Evolutionary conservation across 495 filamentous ascomycete genomes (phyloP).

Genomic region (Aspergillus baeticus): DNA sequence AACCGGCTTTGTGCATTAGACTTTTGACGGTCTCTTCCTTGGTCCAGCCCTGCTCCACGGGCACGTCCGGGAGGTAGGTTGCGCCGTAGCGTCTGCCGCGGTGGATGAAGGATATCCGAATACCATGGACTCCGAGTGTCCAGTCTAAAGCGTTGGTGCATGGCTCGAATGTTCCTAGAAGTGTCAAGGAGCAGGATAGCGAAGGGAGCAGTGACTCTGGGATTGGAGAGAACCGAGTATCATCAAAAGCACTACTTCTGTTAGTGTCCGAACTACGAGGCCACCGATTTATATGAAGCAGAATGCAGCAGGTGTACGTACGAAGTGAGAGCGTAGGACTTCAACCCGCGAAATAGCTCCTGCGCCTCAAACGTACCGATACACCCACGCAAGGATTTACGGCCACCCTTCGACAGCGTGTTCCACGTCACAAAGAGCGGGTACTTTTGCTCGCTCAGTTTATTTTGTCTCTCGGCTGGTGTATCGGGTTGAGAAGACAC

Average conservation of each 20-base stretch:
- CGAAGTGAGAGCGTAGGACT: constrained; percentile 82
- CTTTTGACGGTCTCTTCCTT: constrained; percentile 89
- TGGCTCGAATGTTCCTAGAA: constrained; percentile 75
- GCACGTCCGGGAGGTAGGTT: constrained; percentile 92
- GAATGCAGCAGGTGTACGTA: constrained; percentile 38
- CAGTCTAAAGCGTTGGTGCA: constrained; percentile 76
- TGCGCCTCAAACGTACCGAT: constrained; percentile 93
- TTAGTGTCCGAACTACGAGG: constrained; percentile 4
- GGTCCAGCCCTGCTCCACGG: constrained; percentile 90
- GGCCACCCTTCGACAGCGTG: constrained; percentile 58
- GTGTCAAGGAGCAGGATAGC: constrained; percentile 68
- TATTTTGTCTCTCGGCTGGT: constrained; percentile 14
- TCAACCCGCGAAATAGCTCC: constrained; percentile 68
- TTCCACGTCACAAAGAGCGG: constrained; percentile 98
- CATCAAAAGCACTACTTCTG: constrained; percentile 72
- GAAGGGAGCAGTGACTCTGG: constrained; percentile 61
- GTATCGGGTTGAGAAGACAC: constrained; percentile 32
- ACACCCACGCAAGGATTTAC: constrained; percentile 80
- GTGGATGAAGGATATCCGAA: constrained; percentile 73
- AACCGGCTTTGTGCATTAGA: constrained; percentile 92
- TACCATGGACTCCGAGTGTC: constrained; percentile 79
- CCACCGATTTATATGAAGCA: not conserved
- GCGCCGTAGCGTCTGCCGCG: constrained; percentile 60
- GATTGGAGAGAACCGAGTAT: constrained; percentile 82
- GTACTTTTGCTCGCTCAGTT: constrained; percentile 30